Percentiles rank a stretch among this genome's conserved stretches.
Conservation (phyloP, 257 asterid genomes). For the Solanum chiquidenum region DNA sequence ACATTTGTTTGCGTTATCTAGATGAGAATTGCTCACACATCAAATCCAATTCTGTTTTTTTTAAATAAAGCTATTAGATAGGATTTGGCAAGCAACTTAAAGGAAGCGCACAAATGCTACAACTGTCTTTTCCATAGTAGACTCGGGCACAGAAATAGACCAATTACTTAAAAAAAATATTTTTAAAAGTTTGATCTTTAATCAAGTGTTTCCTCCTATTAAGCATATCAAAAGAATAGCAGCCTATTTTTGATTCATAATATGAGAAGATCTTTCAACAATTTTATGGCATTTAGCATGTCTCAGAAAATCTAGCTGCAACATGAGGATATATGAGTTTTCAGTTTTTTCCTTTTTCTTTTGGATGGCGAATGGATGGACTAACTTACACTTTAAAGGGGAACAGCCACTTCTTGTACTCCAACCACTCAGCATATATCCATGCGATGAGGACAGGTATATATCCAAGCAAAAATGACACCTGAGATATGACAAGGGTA, state of each 20-base stretch:
- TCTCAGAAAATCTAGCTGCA: not conserved
- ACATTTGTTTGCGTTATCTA: not conserved
- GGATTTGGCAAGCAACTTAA: not conserved
- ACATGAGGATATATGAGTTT: not conserved
- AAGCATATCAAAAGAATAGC: not conserved
- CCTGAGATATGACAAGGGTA: slow-evolving; percentile 36
- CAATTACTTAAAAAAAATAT: not conserved
- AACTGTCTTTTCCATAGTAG: not conserved
- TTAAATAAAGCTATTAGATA: not conserved
- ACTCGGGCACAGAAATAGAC: not conserved
- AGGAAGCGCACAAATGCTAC: not conserved
- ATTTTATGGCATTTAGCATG: not conserved
- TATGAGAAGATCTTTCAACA: not conserved
- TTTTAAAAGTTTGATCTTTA: not conserved
- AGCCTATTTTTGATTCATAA: not conserved
- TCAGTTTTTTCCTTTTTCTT: not conserved
- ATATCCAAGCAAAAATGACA: slow-evolving; percentile 79
- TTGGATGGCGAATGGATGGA: not conserved
- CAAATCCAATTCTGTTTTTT: not conserved
- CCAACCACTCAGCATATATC: slow-evolving; percentile 89
- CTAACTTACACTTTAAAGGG: slow-evolving; percentile 59
- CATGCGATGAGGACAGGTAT: slow-evolving; percentile 65
- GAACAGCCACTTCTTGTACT: slow-evolving; percentile 48
- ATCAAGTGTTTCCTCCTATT: not conserved
- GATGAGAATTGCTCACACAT: not conserved